Evolutionary conservation across 2,329 filamentous ascomycete genomes (phyloP), one percentile per base, ranked within the genome.

Genomic region (Onygena corvina): DNA sequence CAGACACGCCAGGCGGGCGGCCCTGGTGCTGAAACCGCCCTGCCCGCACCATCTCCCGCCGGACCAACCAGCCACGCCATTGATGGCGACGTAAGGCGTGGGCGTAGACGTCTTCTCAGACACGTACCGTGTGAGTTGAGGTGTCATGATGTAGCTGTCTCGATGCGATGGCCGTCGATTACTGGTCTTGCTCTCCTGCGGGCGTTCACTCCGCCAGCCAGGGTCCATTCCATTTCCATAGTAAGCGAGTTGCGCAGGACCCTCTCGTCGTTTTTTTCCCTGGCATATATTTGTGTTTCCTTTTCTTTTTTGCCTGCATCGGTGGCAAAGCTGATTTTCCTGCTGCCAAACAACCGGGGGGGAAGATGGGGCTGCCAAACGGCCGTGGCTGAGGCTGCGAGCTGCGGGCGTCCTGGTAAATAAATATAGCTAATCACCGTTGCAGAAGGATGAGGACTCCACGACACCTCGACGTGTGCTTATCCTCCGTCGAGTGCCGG

Each of bases 201-300:
- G 33, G 3, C 33, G 33, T 35, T 35, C 33, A 35, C 16, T 42
- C 38, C 25, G 38, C 38, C 38, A 42, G 38, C 38, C 38, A 23
- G 38, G 38, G 38, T 42, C 14, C 11, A 12, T 42, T 42, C 38
- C 23, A 42, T 42, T 42, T 42, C 38, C 23, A 42, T 42, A 23
- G 38, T 16, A 42, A 42, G 21, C 38, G 38, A 42, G 38, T 42
- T n/a, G 35, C 27, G 38, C 38, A 42, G 21, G 6, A 25, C 20
- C 18, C 16, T 40, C 9, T 20, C 25, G 18, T 18, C 4, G 18
- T 18, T 14, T 18, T 38, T 21, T 16, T 36, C 20, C n/a, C n/a
- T n/a, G n/a, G n/a, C n/a, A n/a, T n/a, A n/a, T n/a, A n/a, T 16
- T 36, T n/a, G 14, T 16, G 16, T 16, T 11, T n/a, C 14, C 2